phyloP scores from a whole-genome alignment of 371 early-diverging fungal species.

The Mortierella sp. region DNA sequence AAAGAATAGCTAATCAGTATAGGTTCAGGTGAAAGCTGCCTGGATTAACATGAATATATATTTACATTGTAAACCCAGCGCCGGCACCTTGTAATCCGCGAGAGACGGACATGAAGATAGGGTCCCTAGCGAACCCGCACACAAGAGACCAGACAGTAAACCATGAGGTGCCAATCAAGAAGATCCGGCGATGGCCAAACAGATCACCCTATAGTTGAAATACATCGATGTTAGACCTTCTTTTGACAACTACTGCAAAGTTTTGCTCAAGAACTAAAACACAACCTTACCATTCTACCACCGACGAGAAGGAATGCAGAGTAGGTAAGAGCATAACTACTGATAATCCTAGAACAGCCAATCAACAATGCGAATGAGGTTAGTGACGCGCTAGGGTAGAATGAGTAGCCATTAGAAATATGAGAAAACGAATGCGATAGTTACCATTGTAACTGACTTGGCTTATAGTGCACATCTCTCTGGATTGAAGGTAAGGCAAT shows the following conservation, averaged over 20 bases:
- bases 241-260: neutral
- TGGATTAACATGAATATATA: too few species aligned
- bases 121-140: conserved; percentile 56
- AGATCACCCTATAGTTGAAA: conserved; percentile 53
- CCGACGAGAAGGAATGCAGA: conserved; percentile 60
- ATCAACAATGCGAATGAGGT: conserved; percentile 30
- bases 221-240: neutral
- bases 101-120: conserved; percentile 59
- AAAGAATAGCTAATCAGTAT: too few species aligned
- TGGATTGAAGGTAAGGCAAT: conserved; percentile 56
- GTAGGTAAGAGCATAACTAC: conserved; percentile 60
- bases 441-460: conserved; percentile 47
- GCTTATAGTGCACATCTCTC: conserved; percentile 39
- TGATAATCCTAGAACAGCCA: conserved; percentile 52
- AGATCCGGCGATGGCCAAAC: conserved; percentile 58
- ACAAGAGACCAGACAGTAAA: conserved; percentile 51
- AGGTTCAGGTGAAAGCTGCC: too few species aligned
- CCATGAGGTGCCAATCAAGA: conserved; percentile 58
- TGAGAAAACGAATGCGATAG: too few species aligned
- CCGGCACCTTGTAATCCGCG: conserved; percentile 63
- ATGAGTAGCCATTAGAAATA: too few species aligned
- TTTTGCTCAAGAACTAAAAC: neutral
- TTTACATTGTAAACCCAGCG: conserved; percentile 62
- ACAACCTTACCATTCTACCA: conserved; percentile 51
- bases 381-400: conserved; percentile 33